Evolutionary conservation across 2,329 filamentous ascomycete genomes (phyloP), one percentile per base, ranked within the genome.

Genomic region (Curvularia spicifera): DNA sequence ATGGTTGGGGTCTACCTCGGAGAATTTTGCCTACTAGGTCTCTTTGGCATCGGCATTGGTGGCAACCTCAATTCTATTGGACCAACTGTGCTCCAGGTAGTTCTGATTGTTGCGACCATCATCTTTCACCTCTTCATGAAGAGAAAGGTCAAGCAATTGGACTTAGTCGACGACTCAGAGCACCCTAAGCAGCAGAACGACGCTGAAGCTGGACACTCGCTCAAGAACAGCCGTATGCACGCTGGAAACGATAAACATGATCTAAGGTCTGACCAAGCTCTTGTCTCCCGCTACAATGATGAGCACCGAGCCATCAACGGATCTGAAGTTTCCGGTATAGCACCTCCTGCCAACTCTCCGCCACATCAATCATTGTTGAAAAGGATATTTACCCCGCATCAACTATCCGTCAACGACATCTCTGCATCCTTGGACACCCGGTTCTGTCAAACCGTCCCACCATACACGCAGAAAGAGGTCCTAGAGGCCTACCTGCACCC

Each of bases 1-100:
- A 77, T 79, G n/a, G 78, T 77, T 3, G 81, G 81, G 48, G 70
- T 82, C 4, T 83, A 82, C 56, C 71, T 83, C 7, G 78, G 79
- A 12, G 78, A 82, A 56, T 66, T 79, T 10, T 81, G 79, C 56
- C 69, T 83, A 22, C 78, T 82, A 9, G 81, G 80, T 44, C 71
- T 82, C 10, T 79, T 82, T 60, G 78, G 75, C 26, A 79, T 80
- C 43, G 71, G 74, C 0, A 69, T 74, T 1, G 76, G 71, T 5
- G 61, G 76, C 5, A 71, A 67, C 47, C 59, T 48, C 2, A 71
- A 72, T 33, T 75, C 78, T 4, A 66, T 71, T 7, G 78, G 75
- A 0, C 79, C 80, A 13, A 71, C 80, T 4, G 69, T 74, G 3
- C 70, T 81, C 46, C 79, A 81, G 71, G 67, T 76, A 49, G 58